Evolutionary conservation across 805 yeast species (phyloP).

Genomic region (Teunomyces tritomae): DNA sequence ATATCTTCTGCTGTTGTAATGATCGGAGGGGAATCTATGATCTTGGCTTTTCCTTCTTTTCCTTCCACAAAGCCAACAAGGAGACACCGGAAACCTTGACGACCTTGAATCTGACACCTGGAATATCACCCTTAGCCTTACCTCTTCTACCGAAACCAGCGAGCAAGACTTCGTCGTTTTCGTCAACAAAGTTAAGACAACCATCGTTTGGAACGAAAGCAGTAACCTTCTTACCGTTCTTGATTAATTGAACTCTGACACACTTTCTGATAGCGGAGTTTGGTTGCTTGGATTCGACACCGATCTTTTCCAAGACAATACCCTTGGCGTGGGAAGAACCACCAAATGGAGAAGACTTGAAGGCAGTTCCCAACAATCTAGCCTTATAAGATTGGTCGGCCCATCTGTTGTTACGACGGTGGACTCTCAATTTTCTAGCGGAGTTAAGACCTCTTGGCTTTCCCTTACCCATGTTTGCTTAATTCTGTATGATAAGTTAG

Average conservation of each 20-base stretch:
- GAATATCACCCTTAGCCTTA: slow-evolving; percentile 99
- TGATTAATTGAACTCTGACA: slow-evolving; percentile 99
- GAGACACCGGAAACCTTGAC: slow-evolving; percentile 99
- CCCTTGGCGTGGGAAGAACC: slow-evolving; percentile 99
- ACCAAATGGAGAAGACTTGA: slow-evolving; percentile 99
- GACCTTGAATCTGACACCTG: slow-evolving; percentile 99
- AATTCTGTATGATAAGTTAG: slow-evolving; percentile 11
- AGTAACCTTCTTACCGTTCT: slow-evolving; percentile 99
- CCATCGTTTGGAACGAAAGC: slow-evolving; percentile 99
- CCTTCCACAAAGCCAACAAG: slow-evolving; percentile 99
- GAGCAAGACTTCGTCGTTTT: slow-evolving; percentile 98
- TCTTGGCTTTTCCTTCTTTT: slow-evolving; percentile 99
- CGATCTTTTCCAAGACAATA: slow-evolving; percentile 98
- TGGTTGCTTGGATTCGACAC: slow-evolving; percentile 99
- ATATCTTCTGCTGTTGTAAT: slow-evolving; percentile 3
- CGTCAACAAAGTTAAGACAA: slow-evolving; percentile 99
- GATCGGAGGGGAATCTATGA: slow-evolving; percentile 53
- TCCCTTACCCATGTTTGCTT: slow-evolving; percentile 92
- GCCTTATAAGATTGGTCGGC: slow-evolving; percentile 97
- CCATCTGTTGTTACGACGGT: slow-evolving; percentile 99
- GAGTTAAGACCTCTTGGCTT: slow-evolving; percentile 99
- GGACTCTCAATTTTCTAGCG: slow-evolving; percentile 99
- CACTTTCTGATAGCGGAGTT: slow-evolving; percentile 99
- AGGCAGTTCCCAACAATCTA: slow-evolving; percentile 99
- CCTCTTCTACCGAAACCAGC: slow-evolving; percentile 99